Percentiles rank a stretch among this genome's conserved stretches.
These are phyloP conservation scores for Gynochthodes officinalis DNA, from an alignment of 257 asterid genomes.

Conservation along the genomic window DNA sequence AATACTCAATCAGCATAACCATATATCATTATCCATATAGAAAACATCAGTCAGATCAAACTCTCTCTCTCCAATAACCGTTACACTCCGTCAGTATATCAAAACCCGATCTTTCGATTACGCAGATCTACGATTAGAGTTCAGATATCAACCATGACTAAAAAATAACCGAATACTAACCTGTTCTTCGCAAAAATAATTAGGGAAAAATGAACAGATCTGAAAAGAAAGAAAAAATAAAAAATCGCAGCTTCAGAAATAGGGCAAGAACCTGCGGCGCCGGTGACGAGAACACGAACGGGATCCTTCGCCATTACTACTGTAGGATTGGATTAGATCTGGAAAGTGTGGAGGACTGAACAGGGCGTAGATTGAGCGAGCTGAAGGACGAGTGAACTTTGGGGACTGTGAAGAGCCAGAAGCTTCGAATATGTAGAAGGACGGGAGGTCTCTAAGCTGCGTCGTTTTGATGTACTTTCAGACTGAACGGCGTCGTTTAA, in stretches of 20 bases:
- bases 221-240: not conserved
- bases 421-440: not conserved
- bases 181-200: not conserved
- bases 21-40: not conserved
- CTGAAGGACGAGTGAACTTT: not conserved
- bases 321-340: not conserved
- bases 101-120: not conserved
- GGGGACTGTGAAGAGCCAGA: not conserved
- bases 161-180: not conserved
- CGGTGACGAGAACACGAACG: constrained; percentile 81
- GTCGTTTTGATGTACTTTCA: not conserved
- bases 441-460: not conserved
- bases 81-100: not conserved
- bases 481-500: not conserved
- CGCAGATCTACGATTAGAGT: not conserved
- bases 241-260: no score
- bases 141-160: not conserved
- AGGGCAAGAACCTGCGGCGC: constrained; percentile 64
- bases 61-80: not conserved
- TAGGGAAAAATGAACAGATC: constrained; percentile 11
- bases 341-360: not conserved
- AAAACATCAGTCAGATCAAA: not conserved
- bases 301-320: constrained; percentile 68
- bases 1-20: not conserved
- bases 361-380: not conserved